Base-by-base conservation (phyloP, 2,329 filamentous ascomycete species). In the Sphaerulina musiva region DNA sequence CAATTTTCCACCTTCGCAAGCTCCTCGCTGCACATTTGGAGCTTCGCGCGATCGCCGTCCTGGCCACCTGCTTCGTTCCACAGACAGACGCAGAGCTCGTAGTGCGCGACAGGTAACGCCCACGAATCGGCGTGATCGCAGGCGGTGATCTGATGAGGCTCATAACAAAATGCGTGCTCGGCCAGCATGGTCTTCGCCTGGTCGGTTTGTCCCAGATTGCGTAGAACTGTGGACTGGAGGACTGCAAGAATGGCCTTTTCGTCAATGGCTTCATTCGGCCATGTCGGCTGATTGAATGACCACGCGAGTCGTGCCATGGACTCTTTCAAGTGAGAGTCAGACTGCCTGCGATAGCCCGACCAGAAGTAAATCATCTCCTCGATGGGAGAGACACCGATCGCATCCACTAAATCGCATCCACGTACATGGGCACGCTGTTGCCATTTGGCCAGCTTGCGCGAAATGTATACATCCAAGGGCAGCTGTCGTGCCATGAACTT, bases 351-450 rank as follows among this genome's bases (percentile, higher is more conserved):
- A 63, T 82, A 83, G 0, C 91, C 92, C 66, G 89, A 91, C 91
- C 91, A 97, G 64, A 97, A 83, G 69, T 92, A 95, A 10, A 87
- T 84, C 86, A 97, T 95, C 74, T 97, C 93, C 64, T 90, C 82
- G 0, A 89, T 76, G 0, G 93, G 93, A 56, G 84, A 87, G 2
- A 88, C 78, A 0, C 90, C 90, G 7, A 95, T 78, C 0, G 87
- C 90, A 62, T 97, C 92, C 1, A 86, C 80, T 3, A 96, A 75
- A 46, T 85, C 80, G 32, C 89, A 72, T 1, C 79, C 76, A 70
- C 84, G 80, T 44, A 80, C 76, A 65, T 84, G 85, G 3, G 87
- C 83, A 20, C 89, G 79, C 31, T 83, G 82, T 65, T 95, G 86
- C 91, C 91, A 96, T 70, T 95, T 95, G 51, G 82, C 78, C 11